Base-by-base conservation (phyloP, 371 early-diverging fungal genomes). In the Apophysomyces variabilis region DNA sequence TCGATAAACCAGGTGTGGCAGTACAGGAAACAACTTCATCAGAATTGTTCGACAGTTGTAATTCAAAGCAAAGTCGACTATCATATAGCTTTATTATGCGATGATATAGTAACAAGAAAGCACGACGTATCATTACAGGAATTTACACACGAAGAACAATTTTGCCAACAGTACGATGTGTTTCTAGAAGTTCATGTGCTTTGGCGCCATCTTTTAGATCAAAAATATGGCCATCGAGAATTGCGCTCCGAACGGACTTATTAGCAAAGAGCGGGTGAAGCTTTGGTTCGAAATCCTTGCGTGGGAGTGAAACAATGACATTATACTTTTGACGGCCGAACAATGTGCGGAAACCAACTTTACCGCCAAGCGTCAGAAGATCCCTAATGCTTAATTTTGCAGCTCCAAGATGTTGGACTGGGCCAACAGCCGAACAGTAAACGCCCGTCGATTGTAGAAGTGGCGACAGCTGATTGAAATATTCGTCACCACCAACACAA, bases 401-500 rank as follows among this genome's bases (percentile, higher is more conserved):
- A 14, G 74, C 50, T 7, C 76, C 80, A 41, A 57, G 38, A 46
- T 72, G 69, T 38, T 64, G 45, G 7, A 74, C 35, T 8, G 80
- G 77, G 11, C 85, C 85, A 4, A 78, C 84, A 1, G 87, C 78
- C 12, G 85, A 77, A 6, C 67, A 58, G 38, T 74, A 87, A 7
- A 74, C 61, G 35, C 83, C 83, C 39, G 47, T 73, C 13, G 62
- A 66, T 66, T 70, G 72, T 5, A 84, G 64, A 4, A 80, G 62
- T 32, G 67, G 69, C 13, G 58, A 62, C 7, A 82, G 47, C 7
- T 72, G 37, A 1, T 66, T 68, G 41, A 76, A 84, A 41, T 84
- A 84, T 0, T 73, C 70, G 14, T 85, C 85, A 5, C 85, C 85
- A 35, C 86, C 87, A 32, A 87, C 86, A 36, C 75, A 73, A 61